Conservation (phyloP, 768 basidiomycete genomes). For the Boletus patriciae region DNA sequence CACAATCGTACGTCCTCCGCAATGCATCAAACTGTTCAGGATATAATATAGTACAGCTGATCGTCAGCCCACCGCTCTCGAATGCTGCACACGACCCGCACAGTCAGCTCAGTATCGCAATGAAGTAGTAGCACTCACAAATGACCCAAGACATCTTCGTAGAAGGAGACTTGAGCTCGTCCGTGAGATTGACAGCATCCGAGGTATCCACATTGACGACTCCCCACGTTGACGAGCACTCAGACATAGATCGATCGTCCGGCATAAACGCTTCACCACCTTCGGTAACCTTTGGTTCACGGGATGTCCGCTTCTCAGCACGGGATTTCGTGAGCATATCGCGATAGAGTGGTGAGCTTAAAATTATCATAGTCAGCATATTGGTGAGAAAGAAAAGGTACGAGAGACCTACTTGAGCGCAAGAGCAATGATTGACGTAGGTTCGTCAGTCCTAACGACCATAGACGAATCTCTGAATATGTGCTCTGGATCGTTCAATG, state of each 20-base stretch:
- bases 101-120: conserved; percentile 4
- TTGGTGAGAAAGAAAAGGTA: neutral
- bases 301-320: conserved; percentile 69
- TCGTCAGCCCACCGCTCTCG: conserved; percentile 85
- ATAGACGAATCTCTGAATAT: conserved; percentile 94
- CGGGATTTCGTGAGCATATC: conserved; percentile 78
- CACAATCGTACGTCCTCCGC: conserved; percentile 89
- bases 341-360: conserved; percentile 77
- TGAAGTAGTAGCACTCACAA: conserved; percentile 45
- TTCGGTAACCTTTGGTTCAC: conserved; percentile 56
- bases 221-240: conserved; percentile 89
- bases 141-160: conserved; percentile 82
- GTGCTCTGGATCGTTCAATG: conserved; percentile 80
- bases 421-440: conserved; percentile 95
- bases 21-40: conserved; percentile 97
- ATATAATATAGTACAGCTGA: conserved; percentile 92
- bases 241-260: conserved; percentile 77
- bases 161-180: conserved; percentile 72
- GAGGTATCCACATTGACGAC: conserved; percentile 79
- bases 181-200: conserved; percentile 68
- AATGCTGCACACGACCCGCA: conserved; percentile 54
- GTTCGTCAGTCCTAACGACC: conserved; percentile 94
- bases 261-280: conserved; percentile 90
- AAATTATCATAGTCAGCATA: conserved; percentile 2
- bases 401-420: conserved; percentile 69